Conservation (phyloP, 352 stramenopile species). For the Globisporangium heterothallicum region DNA sequence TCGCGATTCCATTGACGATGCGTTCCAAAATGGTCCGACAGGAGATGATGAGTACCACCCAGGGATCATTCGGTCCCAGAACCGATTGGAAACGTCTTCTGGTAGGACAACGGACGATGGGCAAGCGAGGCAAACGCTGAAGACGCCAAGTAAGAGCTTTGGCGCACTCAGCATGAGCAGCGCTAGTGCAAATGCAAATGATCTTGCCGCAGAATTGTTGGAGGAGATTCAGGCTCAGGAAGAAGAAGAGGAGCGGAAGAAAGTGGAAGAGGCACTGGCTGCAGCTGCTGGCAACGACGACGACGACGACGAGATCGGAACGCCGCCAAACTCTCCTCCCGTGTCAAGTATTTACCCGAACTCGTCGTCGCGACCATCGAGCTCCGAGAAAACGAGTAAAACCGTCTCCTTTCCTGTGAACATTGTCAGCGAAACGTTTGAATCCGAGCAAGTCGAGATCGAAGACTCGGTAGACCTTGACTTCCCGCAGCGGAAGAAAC, state of each 20-base stretch:
- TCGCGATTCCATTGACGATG: conserved; percentile 72
- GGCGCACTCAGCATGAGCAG: conserved; percentile 27
- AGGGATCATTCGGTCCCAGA: background rate
- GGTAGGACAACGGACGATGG: background rate
- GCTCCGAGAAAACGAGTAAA: conserved; percentile 7
- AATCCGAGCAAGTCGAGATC: conserved; percentile 65
- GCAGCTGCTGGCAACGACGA: conserved; percentile 7
- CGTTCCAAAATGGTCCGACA: conserved; percentile 30
- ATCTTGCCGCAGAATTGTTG: conserved; percentile 40
- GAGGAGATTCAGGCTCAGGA: conserved; percentile 46
- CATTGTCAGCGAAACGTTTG: conserved; percentile 17
- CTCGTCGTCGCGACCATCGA: conserved; percentile 4
- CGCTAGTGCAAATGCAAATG: conserved; percentile 21
- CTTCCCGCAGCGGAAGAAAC: conserved; percentile 38
- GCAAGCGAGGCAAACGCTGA: conserved; percentile 2
- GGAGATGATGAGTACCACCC: conserved; percentile 2
- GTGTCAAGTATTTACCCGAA: conserved; percentile 7
- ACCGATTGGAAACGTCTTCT: background rate
- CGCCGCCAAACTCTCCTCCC: conserved; percentile 12
- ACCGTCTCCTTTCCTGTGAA: conserved; percentile 13
- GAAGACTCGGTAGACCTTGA: conserved; percentile 38
- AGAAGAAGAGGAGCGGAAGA: conserved; percentile 28
- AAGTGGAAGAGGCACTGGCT: conserved; percentile 9
- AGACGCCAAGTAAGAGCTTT: conserved; percentile 17
- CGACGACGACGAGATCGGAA: conserved; percentile 12